Base-by-base conservation (phyloP, 1,284 basidiomycete species). In the Malassezia psittaci region DNA sequence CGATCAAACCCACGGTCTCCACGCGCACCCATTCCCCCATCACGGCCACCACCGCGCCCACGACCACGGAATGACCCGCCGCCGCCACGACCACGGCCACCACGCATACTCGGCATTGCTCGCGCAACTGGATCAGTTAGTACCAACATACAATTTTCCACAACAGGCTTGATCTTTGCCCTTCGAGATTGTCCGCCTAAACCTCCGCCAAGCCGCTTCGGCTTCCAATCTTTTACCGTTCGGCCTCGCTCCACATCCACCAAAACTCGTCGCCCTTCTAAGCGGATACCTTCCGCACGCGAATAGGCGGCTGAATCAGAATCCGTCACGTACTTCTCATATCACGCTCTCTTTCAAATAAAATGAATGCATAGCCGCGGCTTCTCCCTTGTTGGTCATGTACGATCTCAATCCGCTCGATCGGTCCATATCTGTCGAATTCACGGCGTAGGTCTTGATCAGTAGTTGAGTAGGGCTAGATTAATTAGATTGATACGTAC, bases 151-250 rank as follows among this genome's bases (percentile, higher is more conserved):
- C 46, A 15, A 5, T 46, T 24, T 10, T 60, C 61, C 0, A 35
- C 49, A 0, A 57, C 51, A 12, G 51, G 57, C 8, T 64, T 60
- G 21, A 44, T 68, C 37, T 69, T 69, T 0, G 64, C 60, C 44
- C 70, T 69, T 21, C 69, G 47, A 34, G 88, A 87, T 50, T 87
- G 81, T 12, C 93, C 94, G 18, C 94, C 94, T 21, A 98, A 81
- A 0, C 94, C 94, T 15, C 93, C 94, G 21, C 93, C 94, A 0
- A 98, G 79, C 54, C 90, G 83, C 57, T 87, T 85, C 5, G 94
- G 94, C 74, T 96, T 96, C 94, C 94, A 99, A 7, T 90, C 94
- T 61, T 93, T 85, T 29, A 99, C 94, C 1, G 94, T 98, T 48
- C 93, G 83, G 7, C 94, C 94, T 42, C 94, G 85, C 77, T 99